Base-by-base conservation (phyloP, 176 grass and related monocot genomes). In the Avena atlantica region DNA sequence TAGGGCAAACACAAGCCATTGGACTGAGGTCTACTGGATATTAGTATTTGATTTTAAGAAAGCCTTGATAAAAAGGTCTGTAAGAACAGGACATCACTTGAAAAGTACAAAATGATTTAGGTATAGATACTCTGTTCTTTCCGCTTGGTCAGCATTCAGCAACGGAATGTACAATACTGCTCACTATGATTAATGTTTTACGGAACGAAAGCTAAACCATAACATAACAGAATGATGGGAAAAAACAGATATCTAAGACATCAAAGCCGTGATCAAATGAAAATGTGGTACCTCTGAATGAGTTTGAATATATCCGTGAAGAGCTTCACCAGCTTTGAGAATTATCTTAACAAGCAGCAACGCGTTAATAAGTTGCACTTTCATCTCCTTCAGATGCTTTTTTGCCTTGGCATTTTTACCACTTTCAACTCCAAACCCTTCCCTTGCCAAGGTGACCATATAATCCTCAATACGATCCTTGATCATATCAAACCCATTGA, bases 351-450 rank as follows among this genome's bases (percentile, higher is more conserved):
- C 31, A 40, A 69, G 66, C 16, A 69, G 2, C 31, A 69, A 40
- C 19, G 31, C 29, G 15, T 69, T 69, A 34, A 9, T 40, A 69
- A 69, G 16, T 19, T 40, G 16, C 3, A 40, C 0, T 69, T 40
- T 69, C 66, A 9, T 69, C 31, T 69, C 66, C 66, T 69, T 69
- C 66, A 17, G 66, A 3, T 69, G 66, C 31, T 69, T 40, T 69
- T 40, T 3, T 69, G 66, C 31, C 16, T 40, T 69, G 31, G 7
- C 3, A 40, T 40, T 37, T 40, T 69, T 40, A 17, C 66, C 66
- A 69, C 31, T 69, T 69, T 19, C 66, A 9, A 69, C 3, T 40
- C 31, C 66, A 19, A 31, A 69, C 66, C 11, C 61, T 27, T 27
- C 61, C 21, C 61, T 63, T 63, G 10, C 23, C 21, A 63, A 13